Evolutionary conservation across 2,329 filamentous ascomycete species (phyloP).

Genomic region (Macrophomina pseudophaseolina): DNA sequence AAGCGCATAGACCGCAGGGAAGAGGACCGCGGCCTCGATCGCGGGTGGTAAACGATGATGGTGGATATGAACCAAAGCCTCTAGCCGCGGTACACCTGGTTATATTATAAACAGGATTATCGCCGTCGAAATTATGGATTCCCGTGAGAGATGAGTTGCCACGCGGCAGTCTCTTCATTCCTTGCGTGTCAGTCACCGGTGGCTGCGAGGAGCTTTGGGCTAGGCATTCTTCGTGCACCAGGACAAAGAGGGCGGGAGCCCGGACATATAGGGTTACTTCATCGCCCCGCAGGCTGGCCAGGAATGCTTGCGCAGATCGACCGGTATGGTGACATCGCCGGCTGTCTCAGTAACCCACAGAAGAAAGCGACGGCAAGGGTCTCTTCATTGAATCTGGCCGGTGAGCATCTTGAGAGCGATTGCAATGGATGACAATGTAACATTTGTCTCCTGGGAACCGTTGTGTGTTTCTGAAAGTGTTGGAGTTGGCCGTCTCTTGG

Average conservation of each 20-base stretch:
- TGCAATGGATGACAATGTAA: constrained; percentile 5
- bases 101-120: constrained; percentile 24
- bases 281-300: background rate
- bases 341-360: constrained; percentile 12
- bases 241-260: constrained; percentile 26
- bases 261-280: constrained; percentile 23
- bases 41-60: constrained; percentile 2
- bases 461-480: background rate
- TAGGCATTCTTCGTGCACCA: constrained; percentile 36
- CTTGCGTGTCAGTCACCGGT: constrained; percentile 35
- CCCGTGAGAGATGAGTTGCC: constrained; percentile 30
- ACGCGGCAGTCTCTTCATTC: constrained; percentile 36
- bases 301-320: constrained; percentile 31
- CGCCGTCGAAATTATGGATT: constrained; percentile 26
- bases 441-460: background rate
- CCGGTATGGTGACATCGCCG: constrained; percentile 16
- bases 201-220: constrained; percentile 30
- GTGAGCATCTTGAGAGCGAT: background rate
- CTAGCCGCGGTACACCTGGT: constrained; percentile 16
- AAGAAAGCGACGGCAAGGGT: background rate
- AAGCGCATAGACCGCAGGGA: constrained; percentile 6
- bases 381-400: background rate
- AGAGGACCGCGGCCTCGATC: background rate
- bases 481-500: constrained; percentile 8
- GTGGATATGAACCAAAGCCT: constrained; percentile 14